These are phyloP conservation scores for Pyrenochaeta sp. DNA, from an alignment of 2,329 filamentous ascomycete genomes.

Conservation along the genomic window DNA sequence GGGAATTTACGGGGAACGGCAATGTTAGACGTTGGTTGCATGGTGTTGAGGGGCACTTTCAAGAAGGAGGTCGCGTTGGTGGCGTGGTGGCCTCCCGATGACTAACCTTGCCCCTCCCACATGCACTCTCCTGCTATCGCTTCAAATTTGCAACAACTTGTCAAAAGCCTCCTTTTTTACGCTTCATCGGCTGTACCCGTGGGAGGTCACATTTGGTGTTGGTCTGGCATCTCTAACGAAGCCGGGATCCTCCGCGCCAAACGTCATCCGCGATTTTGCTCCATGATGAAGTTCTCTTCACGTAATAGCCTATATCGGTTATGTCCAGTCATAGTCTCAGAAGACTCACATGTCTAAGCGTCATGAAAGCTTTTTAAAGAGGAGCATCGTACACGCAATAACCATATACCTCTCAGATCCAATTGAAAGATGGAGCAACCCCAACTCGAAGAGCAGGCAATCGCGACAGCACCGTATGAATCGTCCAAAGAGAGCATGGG, in stretches of 20 bases:
- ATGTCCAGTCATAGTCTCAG: slow-evolving; percentile 10
- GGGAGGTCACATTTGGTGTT: neutral
- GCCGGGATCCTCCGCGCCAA: neutral
- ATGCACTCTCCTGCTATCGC: neutral
- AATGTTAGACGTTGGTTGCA: neutral
- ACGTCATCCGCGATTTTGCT: neutral
- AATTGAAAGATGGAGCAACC: neutral
- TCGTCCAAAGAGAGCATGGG: neutral
- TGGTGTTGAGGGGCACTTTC: neutral
- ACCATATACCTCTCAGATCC: neutral
- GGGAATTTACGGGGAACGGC: neutral
- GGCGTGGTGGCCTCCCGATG: neutral
- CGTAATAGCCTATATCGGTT: slow-evolving; percentile 2
- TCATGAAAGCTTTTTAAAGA: neutral
- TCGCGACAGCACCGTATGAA: neutral
- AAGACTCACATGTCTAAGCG: neutral
- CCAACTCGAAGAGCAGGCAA: neutral
- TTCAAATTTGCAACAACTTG: neutral
- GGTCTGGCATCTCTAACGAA: neutral
- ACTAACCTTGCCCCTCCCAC: neutral
- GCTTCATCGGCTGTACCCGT: neutral
- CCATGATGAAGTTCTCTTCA: no score
- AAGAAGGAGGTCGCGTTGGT: neutral
- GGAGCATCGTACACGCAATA: neutral
- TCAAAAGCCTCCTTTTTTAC: neutral